Percentiles rank a stretch among this genome's conserved stretches.
These are phyloP conservation scores for Coemansia sp. DNA, from an alignment of 192 early-diverging fungal genomes.

Conservation along the genomic window DNA sequence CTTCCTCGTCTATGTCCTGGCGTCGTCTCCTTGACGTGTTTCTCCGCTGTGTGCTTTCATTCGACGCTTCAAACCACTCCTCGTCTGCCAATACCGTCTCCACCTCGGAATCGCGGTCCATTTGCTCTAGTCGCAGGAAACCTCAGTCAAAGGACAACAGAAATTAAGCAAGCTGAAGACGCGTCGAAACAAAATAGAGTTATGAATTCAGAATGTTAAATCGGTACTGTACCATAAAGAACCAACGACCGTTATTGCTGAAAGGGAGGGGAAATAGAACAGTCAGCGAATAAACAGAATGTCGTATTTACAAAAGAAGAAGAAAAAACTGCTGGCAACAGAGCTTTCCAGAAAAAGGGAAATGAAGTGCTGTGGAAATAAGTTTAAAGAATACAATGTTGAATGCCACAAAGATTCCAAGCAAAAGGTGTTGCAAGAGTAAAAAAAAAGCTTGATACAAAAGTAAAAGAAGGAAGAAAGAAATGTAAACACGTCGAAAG, in stretches of 20 bases:
- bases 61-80: constrained; percentile 29
- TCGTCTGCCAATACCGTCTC: constrained; percentile 47
- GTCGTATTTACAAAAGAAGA: not conserved
- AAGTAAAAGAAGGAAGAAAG: constrained; percentile 9
- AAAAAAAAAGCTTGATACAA: constrained; percentile 1
- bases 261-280: not conserved
- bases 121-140: constrained; percentile 16
- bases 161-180: not conserved
- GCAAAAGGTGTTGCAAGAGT: not conserved
- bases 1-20: not conserved
- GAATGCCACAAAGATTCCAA: not conserved
- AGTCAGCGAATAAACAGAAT: not conserved
- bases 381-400: not conserved
- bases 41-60: constrained; percentile 3
- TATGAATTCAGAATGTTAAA: not conserved
- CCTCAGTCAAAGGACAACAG: not conserved
- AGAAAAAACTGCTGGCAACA: not conserved
- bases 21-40: constrained; percentile 13
- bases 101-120: constrained; percentile 48
- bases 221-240: not conserved
- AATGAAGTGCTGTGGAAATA: not conserved
- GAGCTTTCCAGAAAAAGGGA: not conserved
- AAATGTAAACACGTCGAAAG: not conserved
- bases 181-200: not conserved
- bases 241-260: not conserved